These are phyloP conservation scores for Exophiala viscosa DNA, from an alignment of 2,329 filamentous ascomycete species.

Conservation along the genomic window DNA sequence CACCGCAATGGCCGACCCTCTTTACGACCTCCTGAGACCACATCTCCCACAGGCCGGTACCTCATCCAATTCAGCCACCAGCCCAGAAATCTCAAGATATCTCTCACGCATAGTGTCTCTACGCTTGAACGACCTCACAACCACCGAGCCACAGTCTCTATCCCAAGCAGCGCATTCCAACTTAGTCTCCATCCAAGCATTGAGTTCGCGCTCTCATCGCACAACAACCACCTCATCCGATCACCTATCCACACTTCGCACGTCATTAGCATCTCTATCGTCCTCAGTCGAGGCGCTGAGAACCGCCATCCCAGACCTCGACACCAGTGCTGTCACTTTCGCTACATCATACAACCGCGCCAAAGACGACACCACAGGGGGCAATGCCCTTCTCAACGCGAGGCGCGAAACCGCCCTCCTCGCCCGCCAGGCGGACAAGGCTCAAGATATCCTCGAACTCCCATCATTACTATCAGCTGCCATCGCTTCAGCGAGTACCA, in stretches of 20 bases:
- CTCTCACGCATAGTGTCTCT: slow-evolving; percentile 74
- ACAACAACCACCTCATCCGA: slow-evolving; percentile 76
- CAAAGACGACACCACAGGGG: slow-evolving; percentile 42
- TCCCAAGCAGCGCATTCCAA: slow-evolving; percentile 75
- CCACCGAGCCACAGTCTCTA: slow-evolving; percentile 74
- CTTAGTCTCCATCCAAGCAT: slow-evolving; percentile 75
- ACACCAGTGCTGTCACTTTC: slow-evolving; percentile 74
- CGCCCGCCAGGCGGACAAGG: slow-evolving; percentile 78
- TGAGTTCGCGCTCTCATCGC: slow-evolving; percentile 86
- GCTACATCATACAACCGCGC: slow-evolving; percentile 77
- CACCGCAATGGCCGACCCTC: slow-evolving; percentile 60
- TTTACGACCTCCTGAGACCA: slow-evolving; percentile 69
- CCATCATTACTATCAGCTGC: slow-evolving; percentile 80
- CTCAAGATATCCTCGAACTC: slow-evolving; percentile 87
- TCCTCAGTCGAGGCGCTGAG: slow-evolving; percentile 64
- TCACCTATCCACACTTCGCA: slow-evolving; percentile 68
- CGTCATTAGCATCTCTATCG: slow-evolving; percentile 68
- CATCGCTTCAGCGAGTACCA: slow-evolving; percentile 40
- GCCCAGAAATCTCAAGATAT: slow-evolving; percentile 56
- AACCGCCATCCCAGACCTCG: slow-evolving; percentile 71
- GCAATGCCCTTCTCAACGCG: slow-evolving; percentile 65
- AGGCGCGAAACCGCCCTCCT: slow-evolving; percentile 78
- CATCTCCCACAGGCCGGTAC: slow-evolving; percentile 47
- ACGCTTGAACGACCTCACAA: slow-evolving; percentile 66
- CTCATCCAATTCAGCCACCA: slow-evolving; percentile 37